phyloP scores from a whole-genome alignment of 768 basidiomycete species.

The Rubroboletus satanas region DNA sequence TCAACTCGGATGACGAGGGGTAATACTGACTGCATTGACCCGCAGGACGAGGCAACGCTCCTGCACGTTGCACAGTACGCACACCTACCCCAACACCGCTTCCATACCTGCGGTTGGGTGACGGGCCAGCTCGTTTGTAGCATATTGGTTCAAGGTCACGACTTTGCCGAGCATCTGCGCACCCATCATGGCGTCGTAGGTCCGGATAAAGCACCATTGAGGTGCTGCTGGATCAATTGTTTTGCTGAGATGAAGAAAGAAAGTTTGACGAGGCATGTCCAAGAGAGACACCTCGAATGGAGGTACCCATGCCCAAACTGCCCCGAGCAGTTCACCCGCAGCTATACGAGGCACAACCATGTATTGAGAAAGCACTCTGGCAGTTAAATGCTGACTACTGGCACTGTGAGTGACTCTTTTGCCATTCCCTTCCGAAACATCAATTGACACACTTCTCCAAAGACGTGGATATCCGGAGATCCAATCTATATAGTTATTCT shows the following conservation, averaged over 20 bases:
- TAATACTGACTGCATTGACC: background rate
- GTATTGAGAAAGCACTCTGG: slow-evolving; percentile 4
- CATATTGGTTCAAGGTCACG: background rate
- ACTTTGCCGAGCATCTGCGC: slow-evolving; percentile 24
- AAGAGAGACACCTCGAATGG: slow-evolving; percentile 22
- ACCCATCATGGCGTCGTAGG: slow-evolving; percentile 17
- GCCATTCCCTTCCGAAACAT: background rate
- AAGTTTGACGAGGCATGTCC: slow-evolving; percentile 26
- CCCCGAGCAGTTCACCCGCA: slow-evolving; percentile 24
- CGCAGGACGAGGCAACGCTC: slow-evolving; percentile 10
- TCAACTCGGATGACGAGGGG: background rate
- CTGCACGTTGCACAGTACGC: background rate
- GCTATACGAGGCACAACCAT: slow-evolving; percentile 20
- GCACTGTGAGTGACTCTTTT: background rate
- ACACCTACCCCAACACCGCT: background rate
- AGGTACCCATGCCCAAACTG: slow-evolving; percentile 19
- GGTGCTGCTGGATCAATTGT: slow-evolving; percentile 22
- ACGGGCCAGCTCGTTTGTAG: background rate
- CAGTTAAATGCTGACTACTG: background rate
- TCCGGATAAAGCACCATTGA: slow-evolving; percentile 4
- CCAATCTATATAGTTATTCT: background rate
- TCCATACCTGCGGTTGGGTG: slow-evolving; percentile 20
- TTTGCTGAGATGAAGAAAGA: slow-evolving; percentile 23
- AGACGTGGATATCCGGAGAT: background rate
- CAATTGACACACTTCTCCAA: background rate